Percentiles rank a stretch among this genome's conserved stretches.
Evolutionary conservation across 2,329 filamentous ascomycete species (phyloP).

Genomic region (Aspergillus aculeatus): DNA sequence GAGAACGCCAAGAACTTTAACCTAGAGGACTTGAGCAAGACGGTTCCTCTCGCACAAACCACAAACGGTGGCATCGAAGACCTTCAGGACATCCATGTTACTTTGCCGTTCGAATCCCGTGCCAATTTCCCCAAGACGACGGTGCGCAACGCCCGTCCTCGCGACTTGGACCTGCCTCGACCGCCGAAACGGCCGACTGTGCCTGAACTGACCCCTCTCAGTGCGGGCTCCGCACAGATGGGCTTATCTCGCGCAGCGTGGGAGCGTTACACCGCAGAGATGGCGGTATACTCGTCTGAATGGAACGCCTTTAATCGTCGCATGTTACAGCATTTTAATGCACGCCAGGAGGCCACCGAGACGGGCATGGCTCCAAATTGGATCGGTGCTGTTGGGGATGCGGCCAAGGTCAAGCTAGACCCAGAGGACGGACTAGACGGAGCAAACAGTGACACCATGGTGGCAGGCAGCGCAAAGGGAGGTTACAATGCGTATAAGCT

Average conservation of each 20-base stretch:
- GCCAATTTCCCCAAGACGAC: conserved; percentile 46
- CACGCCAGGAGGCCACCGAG: conserved; percentile 50
- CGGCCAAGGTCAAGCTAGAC: conserved; percentile 31
- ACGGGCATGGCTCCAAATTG: conserved; percentile 49
- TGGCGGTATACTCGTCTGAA: conserved; percentile 56
- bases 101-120: conserved; percentile 60
- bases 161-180: conserved; percentile 49
- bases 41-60: conserved; percentile 50
- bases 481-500: conserved; percentile 48
- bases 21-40: conserved; percentile 51
- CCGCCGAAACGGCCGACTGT: conserved; percentile 52
- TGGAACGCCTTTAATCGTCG: conserved; percentile 56
- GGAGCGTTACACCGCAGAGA: conserved; percentile 52
- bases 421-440: conserved; percentile 23
- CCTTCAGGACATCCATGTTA: conserved; percentile 53
- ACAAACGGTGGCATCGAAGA: conserved; percentile 52
- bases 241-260: conserved; percentile 49
- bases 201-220: conserved; percentile 24
- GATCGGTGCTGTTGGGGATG: conserved; percentile 54
- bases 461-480: conserved; percentile 34
- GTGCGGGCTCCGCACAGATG: conserved; percentile 32
- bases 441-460: conserved; percentile 30
- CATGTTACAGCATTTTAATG: conserved; percentile 57
- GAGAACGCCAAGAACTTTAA: conserved; percentile 35
- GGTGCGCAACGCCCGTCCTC: conserved; percentile 35